These are phyloP conservation scores for Sporothrix pseudoabietina DNA, from an alignment of 2,329 filamentous ascomycete genomes.

Conservation along the genomic window DNA sequence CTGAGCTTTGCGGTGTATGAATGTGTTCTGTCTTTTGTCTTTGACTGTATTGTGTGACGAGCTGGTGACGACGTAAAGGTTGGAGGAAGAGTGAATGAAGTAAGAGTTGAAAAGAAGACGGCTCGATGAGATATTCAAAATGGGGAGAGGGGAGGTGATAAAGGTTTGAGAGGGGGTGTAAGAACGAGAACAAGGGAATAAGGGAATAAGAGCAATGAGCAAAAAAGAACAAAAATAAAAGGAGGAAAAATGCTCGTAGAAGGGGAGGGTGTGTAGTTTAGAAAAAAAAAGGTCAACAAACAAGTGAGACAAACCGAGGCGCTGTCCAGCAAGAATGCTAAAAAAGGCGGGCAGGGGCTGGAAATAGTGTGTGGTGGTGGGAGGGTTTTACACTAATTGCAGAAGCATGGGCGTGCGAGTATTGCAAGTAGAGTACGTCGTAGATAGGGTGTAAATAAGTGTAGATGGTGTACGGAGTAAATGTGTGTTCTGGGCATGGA, in stretches of 20 bases:
- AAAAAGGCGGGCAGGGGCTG: conserved; percentile 23
- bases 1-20: neutral
- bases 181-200: neutral
- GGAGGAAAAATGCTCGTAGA: neutral
- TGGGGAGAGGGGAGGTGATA: conserved; percentile 14
- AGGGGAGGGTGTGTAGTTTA: neutral
- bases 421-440: neutral
- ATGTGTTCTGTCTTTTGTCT: neutral
- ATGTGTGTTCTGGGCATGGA: neutral
- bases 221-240: conserved; percentile 4
- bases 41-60: conserved; percentile 4
- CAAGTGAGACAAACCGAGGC: conserved; percentile 17
- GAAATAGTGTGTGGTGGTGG: conserved; percentile 21
- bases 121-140: conserved; percentile 18
- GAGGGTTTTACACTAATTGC: conserved; percentile 5
- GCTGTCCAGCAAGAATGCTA: conserved; percentile 17
- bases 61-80: neutral
- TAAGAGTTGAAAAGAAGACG: conserved; percentile 15
- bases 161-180: neutral
- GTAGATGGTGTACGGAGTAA: neutral
- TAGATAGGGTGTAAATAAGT: neutral
- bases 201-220: neutral
- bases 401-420: conserved; percentile 18
- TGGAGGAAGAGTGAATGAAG: neutral
- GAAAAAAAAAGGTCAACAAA: conserved; percentile 7